Conservation (phyloP, 208 protist genomes). For the Crithidia thermophila region DNA sequence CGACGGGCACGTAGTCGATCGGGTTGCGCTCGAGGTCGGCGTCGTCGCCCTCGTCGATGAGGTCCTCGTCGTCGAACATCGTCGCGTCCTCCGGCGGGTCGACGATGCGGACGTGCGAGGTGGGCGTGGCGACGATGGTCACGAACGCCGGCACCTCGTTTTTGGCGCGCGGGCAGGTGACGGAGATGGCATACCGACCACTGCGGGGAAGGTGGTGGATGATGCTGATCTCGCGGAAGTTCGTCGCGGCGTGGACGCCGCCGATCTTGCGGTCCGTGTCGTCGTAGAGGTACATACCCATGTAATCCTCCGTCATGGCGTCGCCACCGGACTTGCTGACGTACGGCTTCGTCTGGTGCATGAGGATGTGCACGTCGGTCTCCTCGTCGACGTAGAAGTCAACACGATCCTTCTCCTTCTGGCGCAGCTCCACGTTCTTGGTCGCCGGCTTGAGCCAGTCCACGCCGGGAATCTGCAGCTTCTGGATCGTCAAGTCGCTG, state of each 20-base stretch:
- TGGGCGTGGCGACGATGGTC: conserved; percentile 47
- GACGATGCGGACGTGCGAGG: conserved; percentile 56
- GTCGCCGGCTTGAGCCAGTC: conserved; percentile 50
- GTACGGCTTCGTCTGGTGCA: conserved; percentile 67
- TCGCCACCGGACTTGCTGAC: conserved; percentile 49
- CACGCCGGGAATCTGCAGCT: conserved; percentile 46
- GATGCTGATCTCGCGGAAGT: conserved; percentile 80
- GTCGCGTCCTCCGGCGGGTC: conserved; percentile 64
- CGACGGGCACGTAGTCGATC: conserved; percentile 73
- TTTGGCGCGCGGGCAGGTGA: conserved; percentile 71
- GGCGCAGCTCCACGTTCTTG: conserved; percentile 42
- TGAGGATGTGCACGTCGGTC: conserved; percentile 73
- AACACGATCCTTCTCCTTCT: conserved; percentile 60
- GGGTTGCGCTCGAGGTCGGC: conserved; percentile 43
- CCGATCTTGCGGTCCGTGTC: conserved; percentile 60
- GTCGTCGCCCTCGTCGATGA: conserved; percentile 64
- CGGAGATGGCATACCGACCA: conserved; percentile 69
- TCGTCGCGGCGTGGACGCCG: conserved; percentile 74
- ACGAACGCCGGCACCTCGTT: conserved; percentile 48
- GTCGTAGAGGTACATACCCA: conserved; percentile 89
- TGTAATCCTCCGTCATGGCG: conserved; percentile 75
- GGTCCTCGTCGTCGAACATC: conserved; percentile 69
- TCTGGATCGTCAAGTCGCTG: conserved; percentile 45
- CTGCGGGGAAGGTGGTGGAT: conserved; percentile 60
- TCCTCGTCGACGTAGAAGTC: conserved; percentile 82